Conservation (phyloP, 805 yeast species). For the Candida bentonensis region DNA sequence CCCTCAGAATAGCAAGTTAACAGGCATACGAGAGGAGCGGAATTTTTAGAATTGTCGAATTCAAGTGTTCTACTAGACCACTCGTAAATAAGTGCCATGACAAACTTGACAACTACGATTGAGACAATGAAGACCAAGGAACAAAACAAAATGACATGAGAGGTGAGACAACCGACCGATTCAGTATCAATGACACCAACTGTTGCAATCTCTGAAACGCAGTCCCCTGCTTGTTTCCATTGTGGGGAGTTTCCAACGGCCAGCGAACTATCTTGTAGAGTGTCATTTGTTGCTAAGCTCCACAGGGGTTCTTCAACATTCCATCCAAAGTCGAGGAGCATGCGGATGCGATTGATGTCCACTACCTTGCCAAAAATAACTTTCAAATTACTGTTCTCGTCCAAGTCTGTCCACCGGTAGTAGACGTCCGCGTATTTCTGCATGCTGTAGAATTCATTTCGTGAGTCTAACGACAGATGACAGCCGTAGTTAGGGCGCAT, state of each 20-base stretch:
- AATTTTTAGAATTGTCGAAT: constrained; percentile 48
- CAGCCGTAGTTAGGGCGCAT: constrained; percentile 63
- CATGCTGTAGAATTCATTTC: constrained; percentile 46
- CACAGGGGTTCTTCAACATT: constrained; percentile 52
- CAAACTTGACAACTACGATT: constrained; percentile 52
- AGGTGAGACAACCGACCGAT: constrained; percentile 74
- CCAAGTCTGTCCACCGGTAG: constrained; percentile 69
- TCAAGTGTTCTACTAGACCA: constrained; percentile 73
- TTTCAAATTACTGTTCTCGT: constrained; percentile 49
- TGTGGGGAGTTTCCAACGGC: constrained; percentile 11
- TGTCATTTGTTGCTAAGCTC: constrained; percentile 35
- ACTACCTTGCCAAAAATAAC: constrained; percentile 70
- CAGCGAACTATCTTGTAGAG: constrained; percentile 24
- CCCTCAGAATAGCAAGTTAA: background rate
- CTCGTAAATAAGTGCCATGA: constrained; percentile 67
- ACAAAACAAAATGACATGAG: constrained; percentile 50
- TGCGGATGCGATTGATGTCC: constrained; percentile 52
- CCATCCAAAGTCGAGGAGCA: constrained; percentile 52
- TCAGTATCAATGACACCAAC: constrained; percentile 71
- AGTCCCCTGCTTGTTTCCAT: constrained; percentile 47
- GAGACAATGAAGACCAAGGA: constrained; percentile 62
- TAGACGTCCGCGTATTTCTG: constrained; percentile 49
- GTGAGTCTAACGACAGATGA: constrained; percentile 49
- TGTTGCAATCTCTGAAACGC: constrained; percentile 62
- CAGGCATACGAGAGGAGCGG: constrained; percentile 12